Base-by-base conservation (phyloP, 805 yeast genomes). In the Hanseniaspora valbyensis region DNA sequence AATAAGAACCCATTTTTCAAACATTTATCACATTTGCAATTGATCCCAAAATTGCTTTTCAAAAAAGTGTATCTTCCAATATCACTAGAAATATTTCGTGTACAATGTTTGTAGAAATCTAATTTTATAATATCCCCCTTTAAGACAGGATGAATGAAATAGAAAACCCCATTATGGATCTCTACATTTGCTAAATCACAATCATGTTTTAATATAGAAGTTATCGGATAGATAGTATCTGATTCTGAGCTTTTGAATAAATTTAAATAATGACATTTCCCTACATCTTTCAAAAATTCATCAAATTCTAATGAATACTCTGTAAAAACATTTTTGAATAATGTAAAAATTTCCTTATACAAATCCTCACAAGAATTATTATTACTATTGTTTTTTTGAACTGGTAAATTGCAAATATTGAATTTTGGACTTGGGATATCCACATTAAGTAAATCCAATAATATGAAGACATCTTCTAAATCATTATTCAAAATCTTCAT, bases 191-290 rank as follows among this genome's bases (percentile, higher is more conserved):
- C 89, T 37, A 73, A 12, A 5, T 37, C 77, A 66, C 95, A 86
- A 57, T 70, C 72, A 61, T 86, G 95, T 59, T 85, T 85, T 58
- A 85, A 66, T 59, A 83, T 83, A 0, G 92, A 77, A 54, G 81
- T 83, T 8, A 72, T 60, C 54, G 77, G 69, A 61, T 70, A 85
- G 16, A 83, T 59, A 44, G 78, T 75, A 2, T 82, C 78, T 49
- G 79, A 7, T 37, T 37, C 41, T 21, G 28, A 3, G 13, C 21
- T 28, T 22, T 22, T 37, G 16, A 37, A 37, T n/a, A 37, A 13
- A 22, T 37, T 37, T 12, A 37, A 22, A 22, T 22, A 37, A 19
- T 83, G 82, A 60, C 78, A 82, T 53, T 80, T 75, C 1, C 95
- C 95, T 57, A 85, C 64, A 64, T 77, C 76, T 52, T 63, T 66